A percentile compares a stretch with the other conserved stretches of the same genome.
phyloP scores from a whole-genome alignment of 2,329 filamentous ascomycete species.

The Colletotrichum orchidophilum region DNA sequence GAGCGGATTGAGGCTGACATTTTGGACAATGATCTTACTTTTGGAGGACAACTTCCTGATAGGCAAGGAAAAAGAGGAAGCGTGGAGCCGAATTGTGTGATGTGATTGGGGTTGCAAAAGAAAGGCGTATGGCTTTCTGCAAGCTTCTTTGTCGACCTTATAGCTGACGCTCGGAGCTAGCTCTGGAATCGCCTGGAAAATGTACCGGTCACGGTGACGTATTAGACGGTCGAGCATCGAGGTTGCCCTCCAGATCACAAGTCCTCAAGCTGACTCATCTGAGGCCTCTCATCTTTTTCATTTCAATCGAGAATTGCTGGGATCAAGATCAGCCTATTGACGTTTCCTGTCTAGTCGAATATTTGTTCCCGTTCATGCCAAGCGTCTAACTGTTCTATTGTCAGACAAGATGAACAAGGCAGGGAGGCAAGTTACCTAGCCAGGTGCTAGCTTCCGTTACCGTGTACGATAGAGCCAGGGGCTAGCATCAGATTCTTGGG shows the following conservation, averaged over 20 bases:
- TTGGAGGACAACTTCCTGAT: neutral
- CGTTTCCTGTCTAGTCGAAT: neutral
- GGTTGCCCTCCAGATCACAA: neutral
- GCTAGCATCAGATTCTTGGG: too few relatives aligned
- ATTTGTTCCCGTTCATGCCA: neutral
- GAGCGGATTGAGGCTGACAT: conserved; percentile 18
- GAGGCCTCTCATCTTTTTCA: too few relatives aligned
- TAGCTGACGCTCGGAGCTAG: neutral
- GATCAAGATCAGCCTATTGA: neutral
- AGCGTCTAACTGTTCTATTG: neutral
- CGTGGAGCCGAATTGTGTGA: neutral
- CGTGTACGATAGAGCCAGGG: too few relatives aligned
- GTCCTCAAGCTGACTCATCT: neutral
- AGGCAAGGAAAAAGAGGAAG: neutral
- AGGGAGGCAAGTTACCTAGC: neutral
- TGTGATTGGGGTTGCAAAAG: neutral
- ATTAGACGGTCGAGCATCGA: neutral
- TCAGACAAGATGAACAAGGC: neutral
- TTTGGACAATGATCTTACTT: neutral
- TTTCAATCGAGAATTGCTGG: neutral
- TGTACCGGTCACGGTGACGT: conserved; percentile 12
- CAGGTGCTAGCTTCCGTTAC: too few relatives aligned
- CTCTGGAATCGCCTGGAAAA: neutral
- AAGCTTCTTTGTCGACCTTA: neutral
- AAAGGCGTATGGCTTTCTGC: neutral